These are phyloP conservation scores for Alternaria atra DNA, from an alignment of 2,329 filamentous ascomycete species.

Conservation along the genomic window DNA sequence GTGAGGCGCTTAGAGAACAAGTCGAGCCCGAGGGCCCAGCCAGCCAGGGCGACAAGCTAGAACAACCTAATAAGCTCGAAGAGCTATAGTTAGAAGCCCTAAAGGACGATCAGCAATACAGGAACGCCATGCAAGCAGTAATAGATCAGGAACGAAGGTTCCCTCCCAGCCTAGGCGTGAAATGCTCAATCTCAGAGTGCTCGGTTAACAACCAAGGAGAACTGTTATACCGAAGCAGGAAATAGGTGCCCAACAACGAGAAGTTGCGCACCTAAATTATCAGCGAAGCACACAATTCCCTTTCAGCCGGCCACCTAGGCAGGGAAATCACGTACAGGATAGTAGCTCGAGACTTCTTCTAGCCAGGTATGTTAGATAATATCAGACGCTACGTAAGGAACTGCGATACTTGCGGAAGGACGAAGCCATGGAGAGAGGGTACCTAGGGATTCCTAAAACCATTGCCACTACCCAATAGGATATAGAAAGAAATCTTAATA, in stretches of 20 bases:
- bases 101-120: neutral
- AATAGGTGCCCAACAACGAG: neutral
- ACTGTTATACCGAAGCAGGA: neutral
- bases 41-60: too few species aligned
- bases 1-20: neutral
- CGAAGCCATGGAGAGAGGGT: neutral
- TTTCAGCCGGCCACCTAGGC: neutral
- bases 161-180: neutral
- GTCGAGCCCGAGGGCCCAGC: too few species aligned
- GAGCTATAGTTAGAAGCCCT: neutral
- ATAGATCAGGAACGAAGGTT: neutral
- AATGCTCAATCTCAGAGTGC: neutral
- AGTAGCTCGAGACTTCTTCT: neutral
- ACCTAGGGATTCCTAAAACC: conserved; percentile 3
- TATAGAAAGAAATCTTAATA: conserved; percentile 2
- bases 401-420: neutral
- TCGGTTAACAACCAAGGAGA: neutral
- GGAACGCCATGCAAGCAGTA: neutral
- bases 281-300: neutral
- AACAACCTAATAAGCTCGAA: neutral
- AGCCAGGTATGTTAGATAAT: neutral
- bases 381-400: neutral
- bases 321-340: neutral
- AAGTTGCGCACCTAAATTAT: neutral
- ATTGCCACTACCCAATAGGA: neutral